Percentiles rank a stretch among this genome's conserved stretches.
These are phyloP conservation scores for Hypoxylon sp. DNA, from an alignment of 2,329 filamentous ascomycete species.

Conservation along the genomic window DNA sequence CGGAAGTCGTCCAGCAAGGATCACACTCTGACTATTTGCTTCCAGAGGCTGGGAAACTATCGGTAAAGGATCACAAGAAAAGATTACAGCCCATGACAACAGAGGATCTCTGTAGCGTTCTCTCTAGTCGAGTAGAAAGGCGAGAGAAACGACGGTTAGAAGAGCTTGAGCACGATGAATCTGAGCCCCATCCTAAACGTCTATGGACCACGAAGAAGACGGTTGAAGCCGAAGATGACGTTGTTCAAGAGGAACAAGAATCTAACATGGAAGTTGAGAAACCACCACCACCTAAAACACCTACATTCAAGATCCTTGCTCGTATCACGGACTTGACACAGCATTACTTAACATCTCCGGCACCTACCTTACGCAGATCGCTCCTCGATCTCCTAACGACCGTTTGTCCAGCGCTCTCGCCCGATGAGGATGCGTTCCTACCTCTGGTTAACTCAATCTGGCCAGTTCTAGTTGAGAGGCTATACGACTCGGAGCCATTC, in stretches of 20 bases:
- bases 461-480: conserved; percentile 81
- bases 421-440: conserved; percentile 85
- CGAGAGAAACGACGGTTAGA: conserved; percentile 51
- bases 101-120: conserved; percentile 66
- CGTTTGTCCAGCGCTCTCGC: conserved; percentile 78
- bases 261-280: conserved; percentile 59
- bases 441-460: conserved; percentile 92
- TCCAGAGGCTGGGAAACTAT: conserved; percentile 58
- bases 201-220: conserved; percentile 56
- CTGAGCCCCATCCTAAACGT: conserved; percentile 54
- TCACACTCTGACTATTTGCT: conserved; percentile 70
- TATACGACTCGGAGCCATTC: conserved; percentile 77
- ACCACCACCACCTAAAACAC: conserved; percentile 76
- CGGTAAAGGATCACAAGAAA: conserved; percentile 62
- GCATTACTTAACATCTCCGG: conserved; percentile 89
- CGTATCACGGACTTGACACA: conserved; percentile 88
- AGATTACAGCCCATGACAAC: conserved; percentile 52
- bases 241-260: conserved; percentile 56
- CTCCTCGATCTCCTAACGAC: conserved; percentile 83
- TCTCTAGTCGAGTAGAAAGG: conserved; percentile 73
- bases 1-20: conserved; percentile 86
- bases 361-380: conserved; percentile 81
- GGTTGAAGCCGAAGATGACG: conserved; percentile 54
- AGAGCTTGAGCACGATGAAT: conserved; percentile 54
- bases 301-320: conserved; percentile 84